Evolutionary conservation across 1,139 yeast species (phyloP).

Genomic region (Suhomyces taliae): DNA sequence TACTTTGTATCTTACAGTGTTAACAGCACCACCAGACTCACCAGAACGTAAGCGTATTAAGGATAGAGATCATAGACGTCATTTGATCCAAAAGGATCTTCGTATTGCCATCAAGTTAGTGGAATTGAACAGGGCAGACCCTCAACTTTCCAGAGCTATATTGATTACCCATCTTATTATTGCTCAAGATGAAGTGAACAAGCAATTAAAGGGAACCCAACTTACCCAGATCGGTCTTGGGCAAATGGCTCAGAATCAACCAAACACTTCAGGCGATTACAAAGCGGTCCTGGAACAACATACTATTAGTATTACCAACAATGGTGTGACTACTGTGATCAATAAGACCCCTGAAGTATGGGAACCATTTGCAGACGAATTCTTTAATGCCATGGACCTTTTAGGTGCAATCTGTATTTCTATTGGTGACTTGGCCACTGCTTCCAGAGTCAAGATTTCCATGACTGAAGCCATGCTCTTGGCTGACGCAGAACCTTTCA

Average conservation of each 20-base stretch:
- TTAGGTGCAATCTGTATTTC: constrained; percentile 66
- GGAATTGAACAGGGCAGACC: constrained; percentile 52
- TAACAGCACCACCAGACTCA: constrained; percentile 35
- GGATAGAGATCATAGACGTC: constrained; percentile 44
- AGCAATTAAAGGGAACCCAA: constrained; percentile 7
- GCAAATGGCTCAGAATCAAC: neutral
- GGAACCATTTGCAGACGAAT: constrained; percentile 75
- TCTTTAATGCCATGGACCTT: constrained; percentile 71
- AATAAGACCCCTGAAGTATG: constrained; percentile 50
- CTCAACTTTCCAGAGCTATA: constrained; percentile 57
- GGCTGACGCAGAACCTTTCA: constrained; percentile 69
- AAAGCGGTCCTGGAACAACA: constrained; percentile 10
- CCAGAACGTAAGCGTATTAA: constrained; percentile 23
- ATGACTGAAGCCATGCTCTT: constrained; percentile 73
- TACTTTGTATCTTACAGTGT: constrained; percentile 59
- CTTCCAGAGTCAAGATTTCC: constrained; percentile 61
- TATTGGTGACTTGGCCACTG: constrained; percentile 64
- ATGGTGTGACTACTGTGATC: constrained; percentile 21
- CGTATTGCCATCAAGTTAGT: constrained; percentile 68
- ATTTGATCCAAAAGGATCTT: constrained; percentile 68
- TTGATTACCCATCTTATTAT: constrained; percentile 62
- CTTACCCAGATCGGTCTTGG: constrained; percentile 6
- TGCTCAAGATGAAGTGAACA: constrained; percentile 59
- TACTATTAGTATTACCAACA: constrained; percentile 19
- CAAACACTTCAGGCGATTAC: constrained; percentile 1